phyloP scores from a whole-genome alignment of 2,329 filamentous ascomycete genomes.

The Aulographum hederae region DNA sequence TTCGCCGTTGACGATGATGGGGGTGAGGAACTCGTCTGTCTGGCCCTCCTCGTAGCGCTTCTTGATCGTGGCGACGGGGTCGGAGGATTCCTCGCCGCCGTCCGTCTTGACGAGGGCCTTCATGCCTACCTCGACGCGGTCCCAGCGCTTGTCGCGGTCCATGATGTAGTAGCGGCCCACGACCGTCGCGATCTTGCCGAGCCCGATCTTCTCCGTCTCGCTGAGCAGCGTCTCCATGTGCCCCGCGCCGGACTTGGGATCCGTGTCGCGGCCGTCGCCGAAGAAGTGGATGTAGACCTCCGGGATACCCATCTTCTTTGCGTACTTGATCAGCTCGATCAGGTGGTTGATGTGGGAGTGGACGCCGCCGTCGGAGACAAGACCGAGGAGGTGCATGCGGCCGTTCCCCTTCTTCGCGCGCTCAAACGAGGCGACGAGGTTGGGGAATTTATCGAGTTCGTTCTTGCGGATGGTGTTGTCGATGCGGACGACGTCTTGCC shows the following conservation, averaged over 20 bases:
- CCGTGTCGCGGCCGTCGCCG: conserved; percentile 91
- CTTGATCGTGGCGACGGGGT: conserved; percentile 74
- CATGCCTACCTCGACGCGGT: conserved; percentile 75
- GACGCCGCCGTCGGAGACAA: conserved; percentile 90
- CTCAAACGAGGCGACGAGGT: conserved; percentile 61
- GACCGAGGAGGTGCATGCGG: conserved; percentile 75
- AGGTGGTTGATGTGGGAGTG: conserved; percentile 94
- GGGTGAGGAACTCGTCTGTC: conserved; percentile 95
- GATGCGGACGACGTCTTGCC: conserved; percentile 91
- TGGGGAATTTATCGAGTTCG: conserved; percentile 57
- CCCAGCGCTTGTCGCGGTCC: conserved; percentile 99
- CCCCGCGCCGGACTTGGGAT: conserved; percentile 78
- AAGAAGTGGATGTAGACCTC: conserved; percentile 99
- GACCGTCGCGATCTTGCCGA: conserved; percentile 77
- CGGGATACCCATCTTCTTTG: conserved; percentile 73
- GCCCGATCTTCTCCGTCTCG: conserved; percentile 64
- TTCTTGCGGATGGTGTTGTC: conserved; percentile 80
- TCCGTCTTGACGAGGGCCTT: conserved; percentile 75
- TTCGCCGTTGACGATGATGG: conserved; percentile 82
- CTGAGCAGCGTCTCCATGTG: conserved; percentile 80
- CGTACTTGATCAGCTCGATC: conserved; percentile 69
- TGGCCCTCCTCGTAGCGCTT: conserved; percentile 75
- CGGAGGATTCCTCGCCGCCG: conserved; percentile 66
- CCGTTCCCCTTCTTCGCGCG: conserved; percentile 75
- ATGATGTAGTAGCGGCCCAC: conserved; percentile 97